Evolutionary conservation across 345 rosid species (phyloP), one percentile per base, ranked within the genome.

Genomic region (Euphorbia peplus): DNA sequence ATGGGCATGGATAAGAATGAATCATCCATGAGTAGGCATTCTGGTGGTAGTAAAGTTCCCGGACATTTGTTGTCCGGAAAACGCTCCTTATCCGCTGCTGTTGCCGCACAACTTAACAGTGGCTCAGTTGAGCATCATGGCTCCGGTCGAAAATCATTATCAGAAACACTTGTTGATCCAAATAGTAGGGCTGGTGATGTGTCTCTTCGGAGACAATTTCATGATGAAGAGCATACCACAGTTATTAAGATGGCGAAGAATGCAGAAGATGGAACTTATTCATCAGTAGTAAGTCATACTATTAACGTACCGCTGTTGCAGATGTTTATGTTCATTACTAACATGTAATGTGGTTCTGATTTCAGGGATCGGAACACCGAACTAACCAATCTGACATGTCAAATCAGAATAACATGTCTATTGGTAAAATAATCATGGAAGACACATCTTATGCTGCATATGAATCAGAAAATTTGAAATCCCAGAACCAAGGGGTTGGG

Each of bases 141-240:
- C 46, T 91, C 99, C 53, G 90, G 96, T 64, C 80, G 99, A 76
- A 91, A 87, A 79, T 95, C 99, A 44, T 69, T 90, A 83, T 95
- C 98, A 19, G 96, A 95, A 54, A 80, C 85, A 42, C 75, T 86
- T 12, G 60, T 70, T 60, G 96, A 88, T 78, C 76, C 81, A 51
- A 82, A 77, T 70, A 77, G 89, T 6, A 74, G 75, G 75, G 75
- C 93, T 44, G 91, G 96, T 64, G 90, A 87, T 65, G 87, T 83
- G 78, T 91, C 99, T 35, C 84, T 89, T 58, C 83, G 85, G 59
- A 91, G 85, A 80, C 93, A 90, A 82, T 95, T 93, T 70, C 86
- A 75, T 0, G 90, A 86, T 65, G 96, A 90, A 81, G 93, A 86
- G 67, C 73, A 82, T 68, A 79, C 53, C 48, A 69, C 81, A 21